phyloP scores from a whole-genome alignment of 1,139 yeast species.

The Yamadazyma kanchanaburiensis region DNA sequence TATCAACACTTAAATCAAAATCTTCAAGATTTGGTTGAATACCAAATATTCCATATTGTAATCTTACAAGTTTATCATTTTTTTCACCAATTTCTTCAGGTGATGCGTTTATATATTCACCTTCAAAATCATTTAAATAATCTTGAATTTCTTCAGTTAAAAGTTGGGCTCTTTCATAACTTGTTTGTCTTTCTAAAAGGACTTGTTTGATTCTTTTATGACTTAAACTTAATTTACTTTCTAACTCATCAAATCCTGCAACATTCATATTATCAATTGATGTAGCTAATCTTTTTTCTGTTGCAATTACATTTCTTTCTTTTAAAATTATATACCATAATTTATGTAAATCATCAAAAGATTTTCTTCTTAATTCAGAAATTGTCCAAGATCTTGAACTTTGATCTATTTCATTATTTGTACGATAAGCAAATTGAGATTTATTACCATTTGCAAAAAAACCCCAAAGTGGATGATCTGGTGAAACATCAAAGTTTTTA shows the following conservation, averaged over 20 bases:
- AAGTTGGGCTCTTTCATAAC: conserved; percentile 59
- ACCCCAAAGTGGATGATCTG: conserved; percentile 94
- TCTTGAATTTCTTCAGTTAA: conserved; percentile 41
- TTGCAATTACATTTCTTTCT: conserved; percentile 74
- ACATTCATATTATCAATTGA: conserved; percentile 25
- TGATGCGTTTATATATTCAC: conserved; percentile 56
- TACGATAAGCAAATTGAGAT: conserved; percentile 54
- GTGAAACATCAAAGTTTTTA: conserved; percentile 66
- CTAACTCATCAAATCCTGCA: conserved; percentile 27
- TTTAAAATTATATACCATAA: conserved; percentile 86
- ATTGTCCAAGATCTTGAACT: conserved; percentile 81
- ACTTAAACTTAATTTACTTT: conserved; percentile 33
- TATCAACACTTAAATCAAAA: conserved; percentile 45
- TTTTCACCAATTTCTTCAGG: conserved; percentile 55
- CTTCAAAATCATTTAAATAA: conserved; percentile 56
- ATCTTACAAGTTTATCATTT: conserved; percentile 69
- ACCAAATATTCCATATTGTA: conserved; percentile 80
- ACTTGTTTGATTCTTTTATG: conserved; percentile 75
- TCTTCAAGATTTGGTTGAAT: conserved; percentile 53
- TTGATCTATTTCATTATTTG: conserved; percentile 51
- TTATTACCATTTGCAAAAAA: conserved; percentile 63
- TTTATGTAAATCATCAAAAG: conserved; percentile 86
- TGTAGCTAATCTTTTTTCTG: conserved; percentile 60
- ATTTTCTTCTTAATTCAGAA: conserved; percentile 84
- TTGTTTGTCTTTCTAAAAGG: conserved; percentile 78